These are phyloP conservation scores for Hymenoscyphus occultus DNA, from an alignment of 2,329 filamentous ascomycete genomes.

Conservation along the genomic window DNA sequence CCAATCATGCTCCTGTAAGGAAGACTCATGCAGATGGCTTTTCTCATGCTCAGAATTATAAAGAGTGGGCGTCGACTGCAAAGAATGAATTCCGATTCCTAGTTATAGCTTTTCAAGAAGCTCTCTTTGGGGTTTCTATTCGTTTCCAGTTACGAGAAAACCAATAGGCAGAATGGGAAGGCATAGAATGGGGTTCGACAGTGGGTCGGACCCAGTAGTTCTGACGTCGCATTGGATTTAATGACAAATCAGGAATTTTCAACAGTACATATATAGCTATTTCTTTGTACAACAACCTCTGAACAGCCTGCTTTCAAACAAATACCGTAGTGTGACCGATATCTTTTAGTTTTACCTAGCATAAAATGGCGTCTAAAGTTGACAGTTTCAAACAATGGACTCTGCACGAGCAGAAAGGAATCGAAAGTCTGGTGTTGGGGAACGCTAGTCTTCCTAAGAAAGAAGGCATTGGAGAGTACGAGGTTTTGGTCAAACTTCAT, in stretches of 20 bases:
- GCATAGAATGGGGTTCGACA: neutral
- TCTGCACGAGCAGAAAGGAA: neutral
- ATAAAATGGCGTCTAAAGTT: neutral
- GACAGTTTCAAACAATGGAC: neutral
- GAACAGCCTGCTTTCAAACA: neutral
- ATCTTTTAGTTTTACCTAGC: neutral
- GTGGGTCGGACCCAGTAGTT: neutral
- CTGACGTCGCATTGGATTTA: neutral
- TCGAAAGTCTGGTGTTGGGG: neutral
- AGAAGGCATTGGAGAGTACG: conserved; percentile 45
- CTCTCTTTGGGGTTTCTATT: neutral
- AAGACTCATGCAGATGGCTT: neutral
- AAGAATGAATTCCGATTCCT: neutral
- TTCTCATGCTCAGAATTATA: neutral
- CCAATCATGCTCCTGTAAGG: neutral
- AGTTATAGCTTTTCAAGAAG: neutral
- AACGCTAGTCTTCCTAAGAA: neutral
- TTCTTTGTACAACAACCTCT: neutral
- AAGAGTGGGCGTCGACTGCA: neutral
- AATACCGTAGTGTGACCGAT: neutral
- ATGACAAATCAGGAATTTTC: neutral
- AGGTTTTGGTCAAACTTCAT: conserved; percentile 52
- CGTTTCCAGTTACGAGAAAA: neutral
- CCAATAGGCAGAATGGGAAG: neutral
- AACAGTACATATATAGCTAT: neutral